Evolutionary conservation across 2,329 filamentous ascomycete genomes (phyloP), one percentile per base, ranked within the genome.

Genomic region (Sporothrix sp.): DNA sequence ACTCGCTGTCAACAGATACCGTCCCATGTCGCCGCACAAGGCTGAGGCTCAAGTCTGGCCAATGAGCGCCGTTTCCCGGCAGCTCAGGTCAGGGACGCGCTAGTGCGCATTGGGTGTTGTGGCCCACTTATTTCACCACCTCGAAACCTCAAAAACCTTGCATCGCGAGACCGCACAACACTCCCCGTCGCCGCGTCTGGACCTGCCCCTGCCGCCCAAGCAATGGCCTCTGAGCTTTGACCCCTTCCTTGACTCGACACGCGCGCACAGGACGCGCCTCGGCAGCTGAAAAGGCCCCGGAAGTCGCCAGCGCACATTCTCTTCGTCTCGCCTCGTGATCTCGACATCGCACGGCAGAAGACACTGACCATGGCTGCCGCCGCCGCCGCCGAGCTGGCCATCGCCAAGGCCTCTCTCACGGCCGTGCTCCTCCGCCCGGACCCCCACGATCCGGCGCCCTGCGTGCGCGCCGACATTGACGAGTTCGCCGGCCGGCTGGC

Each of bases 361-460:
- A n/a, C n/a, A n/a, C n/a, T n/a, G n/a, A n/a, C n/a, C n/a, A 37
- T 37, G 35, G 16, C 35, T 11, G 35, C 35, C 35, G 10, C 52
- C 8, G 74, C 80, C 16, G 80, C 80, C 25, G 81, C 84, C 58
- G 78, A 86, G 64, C 68, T 90, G 54, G 83, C 82, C 60, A 87
- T 91, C 58, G 82, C 85, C 56, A 90, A 87, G 69, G 85, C 86
- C 36, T 79, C 84, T n/a, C 79, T 93, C 58, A 79, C 82, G 7
- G 85, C 84, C 23, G 76, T 81, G 9, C 79, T 91, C 37, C 75
- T 91, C 52, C 82, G 84, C 54, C 77, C 83, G 36, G 86, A 91
- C 62, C 84, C 85, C 54, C 77, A 83, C n/a, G 9, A 18, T 38
- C 36, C 20, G n/a, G 73, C 70, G 18, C 76, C 84, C 9, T 76